phyloP scores from a whole-genome alignment of 768 basidiomycete genomes.

The Lactifluus piperatus region DNA sequence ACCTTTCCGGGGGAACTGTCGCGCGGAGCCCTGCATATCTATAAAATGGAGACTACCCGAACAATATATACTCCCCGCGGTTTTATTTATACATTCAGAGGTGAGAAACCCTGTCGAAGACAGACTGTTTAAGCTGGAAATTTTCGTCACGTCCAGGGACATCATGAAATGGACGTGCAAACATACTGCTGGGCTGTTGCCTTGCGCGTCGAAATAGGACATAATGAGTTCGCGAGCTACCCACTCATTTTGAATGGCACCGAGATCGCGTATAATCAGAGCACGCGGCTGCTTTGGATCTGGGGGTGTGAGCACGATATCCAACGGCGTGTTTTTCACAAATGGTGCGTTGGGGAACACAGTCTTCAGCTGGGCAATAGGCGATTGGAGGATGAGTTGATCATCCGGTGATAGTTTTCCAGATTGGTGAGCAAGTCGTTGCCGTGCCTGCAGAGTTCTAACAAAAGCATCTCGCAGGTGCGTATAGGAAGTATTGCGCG shows the following conservation, averaged over 20 bases:
- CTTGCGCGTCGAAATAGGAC: conserved; percentile 65
- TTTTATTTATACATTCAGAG: neutral
- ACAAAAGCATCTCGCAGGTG: conserved; percentile 82
- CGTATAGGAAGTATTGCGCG: conserved; percentile 63
- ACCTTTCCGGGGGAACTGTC: neutral
- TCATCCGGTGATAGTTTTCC: conserved; percentile 51
- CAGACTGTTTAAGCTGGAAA: conserved; percentile 42
- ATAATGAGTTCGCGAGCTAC: conserved; percentile 63
- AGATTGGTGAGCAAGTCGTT: conserved; percentile 42
- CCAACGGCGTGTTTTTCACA: conserved; percentile 57
- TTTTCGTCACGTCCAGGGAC: neutral
- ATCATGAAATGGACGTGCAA: neutral
- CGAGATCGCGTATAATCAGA: conserved; percentile 64
- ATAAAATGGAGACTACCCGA: neutral
- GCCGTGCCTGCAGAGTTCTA: conserved; percentile 56
- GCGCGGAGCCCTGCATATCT: neutral
- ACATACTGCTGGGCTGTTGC: conserved; percentile 64
- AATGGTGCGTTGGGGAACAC: conserved; percentile 66
- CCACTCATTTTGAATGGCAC: conserved; percentile 64
- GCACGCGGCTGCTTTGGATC: conserved; percentile 41
- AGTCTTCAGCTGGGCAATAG: conserved; percentile 64
- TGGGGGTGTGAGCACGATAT: conserved; percentile 55
- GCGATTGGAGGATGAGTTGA: conserved; percentile 46
- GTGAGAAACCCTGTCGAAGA: conserved; percentile 29
- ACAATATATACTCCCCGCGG: neutral